Percentiles rank a stretch among this genome's conserved stretches.
Evolutionary conservation across 177 flowering plant genomes (phyloP).

Genomic region (Vitis hybrid): DNA sequence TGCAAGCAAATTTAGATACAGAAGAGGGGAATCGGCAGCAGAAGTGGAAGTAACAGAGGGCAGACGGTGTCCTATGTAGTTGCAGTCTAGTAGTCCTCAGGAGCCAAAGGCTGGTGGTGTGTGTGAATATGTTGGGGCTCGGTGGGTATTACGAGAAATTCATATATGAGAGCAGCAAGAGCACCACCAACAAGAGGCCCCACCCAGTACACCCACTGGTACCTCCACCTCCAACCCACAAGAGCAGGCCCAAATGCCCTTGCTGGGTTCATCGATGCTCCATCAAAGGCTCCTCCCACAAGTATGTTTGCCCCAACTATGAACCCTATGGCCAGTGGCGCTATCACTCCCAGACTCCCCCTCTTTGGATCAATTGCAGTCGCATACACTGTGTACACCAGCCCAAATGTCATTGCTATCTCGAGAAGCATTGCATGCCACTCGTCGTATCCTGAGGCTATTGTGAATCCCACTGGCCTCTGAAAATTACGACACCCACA

Average conservation of each 20-base stretch:
- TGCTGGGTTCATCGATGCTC: slow-evolving; percentile 90
- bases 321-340: slow-evolving; percentile 73
- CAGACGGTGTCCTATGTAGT: too few species aligned
- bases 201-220: slow-evolving; percentile 93
- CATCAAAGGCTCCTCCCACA: slow-evolving; percentile 81
- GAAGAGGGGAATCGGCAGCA: background rate
- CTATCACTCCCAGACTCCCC: slow-evolving; percentile 62
- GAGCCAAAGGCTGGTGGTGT: slow-evolving; percentile 70
- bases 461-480: slow-evolving; percentile 67
- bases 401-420: slow-evolving; percentile 74
- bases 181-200: slow-evolving; percentile 80
- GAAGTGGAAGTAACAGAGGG: too few species aligned
- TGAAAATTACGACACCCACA: slow-evolving; percentile 17
- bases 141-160: slow-evolving; percentile 37
- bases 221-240: slow-evolving; percentile 81
- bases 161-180: slow-evolving; percentile 61
- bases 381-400: slow-evolving; percentile 72
- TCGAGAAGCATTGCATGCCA: slow-evolving; percentile 62
- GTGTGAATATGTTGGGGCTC: slow-evolving; percentile 21
- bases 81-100: slow-evolving; percentile 64
- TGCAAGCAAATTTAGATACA: background rate
- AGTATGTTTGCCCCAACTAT: slow-evolving; percentile 76
- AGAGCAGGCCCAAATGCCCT: slow-evolving; percentile 87
- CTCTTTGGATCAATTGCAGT: slow-evolving; percentile 81
- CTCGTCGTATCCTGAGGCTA: slow-evolving; percentile 49